A percentile compares a stretch with the other conserved stretches of the same genome.
Conservation (phyloP, 1,284 basidiomycete species). For the Prillingera fragicola region DNA sequence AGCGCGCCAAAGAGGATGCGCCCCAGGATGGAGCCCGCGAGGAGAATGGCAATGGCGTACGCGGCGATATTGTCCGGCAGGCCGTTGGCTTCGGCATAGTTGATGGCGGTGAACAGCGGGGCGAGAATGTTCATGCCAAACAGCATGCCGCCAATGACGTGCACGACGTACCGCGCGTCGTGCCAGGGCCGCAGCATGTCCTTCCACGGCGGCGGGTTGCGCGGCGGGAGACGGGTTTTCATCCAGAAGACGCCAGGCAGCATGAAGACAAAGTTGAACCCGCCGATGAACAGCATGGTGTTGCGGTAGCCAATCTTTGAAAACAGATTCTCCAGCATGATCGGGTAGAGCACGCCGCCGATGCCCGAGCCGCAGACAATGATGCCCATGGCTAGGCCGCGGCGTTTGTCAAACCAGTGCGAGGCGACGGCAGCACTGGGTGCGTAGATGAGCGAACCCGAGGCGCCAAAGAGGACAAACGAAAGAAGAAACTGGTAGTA, state of each 20-base stretch:
- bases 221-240: slow-evolving; percentile 37
- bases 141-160: slow-evolving; percentile 26
- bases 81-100: slow-evolving; percentile 25
- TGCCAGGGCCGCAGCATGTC: slow-evolving; percentile 31
- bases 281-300: slow-evolving; percentile 39
- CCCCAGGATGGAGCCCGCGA: slow-evolving; percentile 39
- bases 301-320: slow-evolving; percentile 33
- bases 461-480: slow-evolving; percentile 35
- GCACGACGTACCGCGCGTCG: slow-evolving; percentile 26
- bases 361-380: slow-evolving; percentile 38
- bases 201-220: slow-evolving; percentile 30
- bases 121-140: slow-evolving; percentile 32
- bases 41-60: slow-evolving; percentile 39
- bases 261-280: slow-evolving; percentile 39
- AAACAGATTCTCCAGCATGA: slow-evolving; percentile 38
- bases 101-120: slow-evolving; percentile 35
- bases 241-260: slow-evolving; percentile 37
- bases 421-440: slow-evolving; percentile 38
- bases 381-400: slow-evolving; percentile 39
- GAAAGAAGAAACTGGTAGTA: slow-evolving; percentile 46
- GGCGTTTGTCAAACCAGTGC: slow-evolving; percentile 42
- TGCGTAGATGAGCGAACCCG: slow-evolving; percentile 36
- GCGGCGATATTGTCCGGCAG: slow-evolving; percentile 15
- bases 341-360: slow-evolving; percentile 43
- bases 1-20: slow-evolving; percentile 31